Conservation (phyloP, 192 early-diverging fungal genomes). For the Oehlia diaphana region DNA sequence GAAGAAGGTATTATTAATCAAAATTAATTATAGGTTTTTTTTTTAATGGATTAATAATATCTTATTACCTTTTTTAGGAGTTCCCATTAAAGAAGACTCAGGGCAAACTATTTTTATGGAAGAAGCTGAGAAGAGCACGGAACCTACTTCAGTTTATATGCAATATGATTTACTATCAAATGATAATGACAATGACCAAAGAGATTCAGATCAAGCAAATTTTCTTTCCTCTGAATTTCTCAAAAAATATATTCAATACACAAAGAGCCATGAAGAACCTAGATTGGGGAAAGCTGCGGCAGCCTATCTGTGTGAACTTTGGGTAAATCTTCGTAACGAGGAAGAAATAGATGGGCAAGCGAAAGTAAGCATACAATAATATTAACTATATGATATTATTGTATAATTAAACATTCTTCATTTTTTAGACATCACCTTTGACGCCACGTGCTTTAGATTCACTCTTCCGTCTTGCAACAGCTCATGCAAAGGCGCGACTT, state of each 20-base stretch:
- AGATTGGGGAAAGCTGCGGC: conserved; percentile 79
- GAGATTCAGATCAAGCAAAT: conserved; percentile 40
- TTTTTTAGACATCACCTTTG: conserved; percentile 80
- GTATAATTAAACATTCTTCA: not conserved
- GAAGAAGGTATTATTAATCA: conserved; percentile 69
- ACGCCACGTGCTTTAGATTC: conserved; percentile 99
- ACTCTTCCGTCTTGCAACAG: conserved; percentile 92
- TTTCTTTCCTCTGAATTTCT: conserved; percentile 84
- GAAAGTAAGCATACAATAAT: conserved; percentile 48
- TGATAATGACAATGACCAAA: conserved; percentile 54
- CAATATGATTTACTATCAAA: conserved; percentile 85
- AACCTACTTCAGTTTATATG: conserved; percentile 75
- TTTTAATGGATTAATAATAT: not conserved
- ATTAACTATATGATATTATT: not conserved
- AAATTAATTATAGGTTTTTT: too few species aligned
- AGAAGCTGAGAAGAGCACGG: conserved; percentile 50
- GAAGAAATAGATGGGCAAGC: conserved; percentile 68
- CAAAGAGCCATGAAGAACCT: conserved; percentile 82
- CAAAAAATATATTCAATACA: conserved; percentile 95
- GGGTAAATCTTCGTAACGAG: conserved; percentile 81
- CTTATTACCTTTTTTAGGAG: conserved; percentile 33
- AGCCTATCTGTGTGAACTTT: conserved; percentile 79
- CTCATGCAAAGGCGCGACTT: conserved; percentile 93
- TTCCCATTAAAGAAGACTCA: conserved; percentile 46
- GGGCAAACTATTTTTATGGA: conserved; percentile 50